Evolutionary conservation across 495 filamentous ascomycete genomes (phyloP).

Genomic region (Penicillium turbatum): DNA sequence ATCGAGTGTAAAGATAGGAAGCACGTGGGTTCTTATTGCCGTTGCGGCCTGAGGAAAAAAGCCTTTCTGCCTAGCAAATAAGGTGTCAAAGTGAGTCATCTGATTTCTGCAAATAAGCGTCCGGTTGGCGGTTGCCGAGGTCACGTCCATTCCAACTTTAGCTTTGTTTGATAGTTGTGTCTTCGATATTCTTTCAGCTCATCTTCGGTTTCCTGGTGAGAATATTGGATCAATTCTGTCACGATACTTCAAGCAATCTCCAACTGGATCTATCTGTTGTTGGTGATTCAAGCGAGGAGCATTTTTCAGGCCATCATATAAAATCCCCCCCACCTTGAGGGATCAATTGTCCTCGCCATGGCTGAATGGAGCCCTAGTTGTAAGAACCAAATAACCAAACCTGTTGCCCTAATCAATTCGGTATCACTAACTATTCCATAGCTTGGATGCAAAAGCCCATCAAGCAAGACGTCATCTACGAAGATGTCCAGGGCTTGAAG

Average conservation of each 20-base stretch:
- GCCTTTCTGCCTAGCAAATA: background rate
- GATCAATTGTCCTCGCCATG: constrained; percentile 17
- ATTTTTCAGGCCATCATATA: background rate
- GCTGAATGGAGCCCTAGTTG: constrained; percentile 35
- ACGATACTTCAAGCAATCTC: background rate
- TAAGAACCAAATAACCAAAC: constrained; percentile 13
- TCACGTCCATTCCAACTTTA: background rate
- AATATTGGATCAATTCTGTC: background rate
- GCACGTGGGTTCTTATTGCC: no score
- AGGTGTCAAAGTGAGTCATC: constrained; percentile 24
- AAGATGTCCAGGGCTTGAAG: constrained; percentile 58
- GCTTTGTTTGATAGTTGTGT: background rate
- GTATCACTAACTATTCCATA: constrained; percentile 7
- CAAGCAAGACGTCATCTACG: constrained; percentile 82
- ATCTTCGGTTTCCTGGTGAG: background rate
- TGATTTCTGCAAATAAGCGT: constrained; percentile 24
- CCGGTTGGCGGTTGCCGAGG: background rate
- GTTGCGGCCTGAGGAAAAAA: background rate
- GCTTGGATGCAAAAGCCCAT: constrained; percentile 91
- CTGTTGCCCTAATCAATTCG: background rate
- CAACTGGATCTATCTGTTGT: background rate
- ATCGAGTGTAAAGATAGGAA: no score
- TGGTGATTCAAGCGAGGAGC: background rate
- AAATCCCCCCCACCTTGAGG: constrained; percentile 8
- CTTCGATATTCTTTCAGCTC: constrained; percentile 7